These are phyloP conservation scores for Rubus idaeus DNA, from an alignment of 306 rosid genomes.

Conservation along the genomic window DNA sequence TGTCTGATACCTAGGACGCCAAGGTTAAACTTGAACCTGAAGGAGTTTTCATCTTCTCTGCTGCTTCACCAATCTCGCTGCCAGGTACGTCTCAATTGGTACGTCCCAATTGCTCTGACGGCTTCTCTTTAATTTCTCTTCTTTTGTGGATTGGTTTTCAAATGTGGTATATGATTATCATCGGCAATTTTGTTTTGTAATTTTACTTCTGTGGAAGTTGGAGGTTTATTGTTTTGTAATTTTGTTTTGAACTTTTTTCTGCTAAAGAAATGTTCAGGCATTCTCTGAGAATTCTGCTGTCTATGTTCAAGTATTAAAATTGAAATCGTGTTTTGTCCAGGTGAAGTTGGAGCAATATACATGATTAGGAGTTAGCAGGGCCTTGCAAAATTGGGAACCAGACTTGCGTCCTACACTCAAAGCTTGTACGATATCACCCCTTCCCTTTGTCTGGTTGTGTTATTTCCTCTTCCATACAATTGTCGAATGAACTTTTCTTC, in stretches of 20 bases:
- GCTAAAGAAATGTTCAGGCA: background rate
- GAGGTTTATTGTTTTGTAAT: too few relatives aligned
- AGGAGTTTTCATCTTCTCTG: slow-evolving; percentile 70
- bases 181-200: too few relatives aligned
- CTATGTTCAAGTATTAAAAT: background rate
- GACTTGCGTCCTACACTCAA: slow-evolving; percentile 75
- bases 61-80: background rate
- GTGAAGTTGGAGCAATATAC: slow-evolving; percentile 99
- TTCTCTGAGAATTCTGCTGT: background rate
- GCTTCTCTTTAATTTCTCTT: too few relatives aligned
- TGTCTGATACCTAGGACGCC: too few relatives aligned
- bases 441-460: too few relatives aligned
- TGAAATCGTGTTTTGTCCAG: slow-evolving; percentile 36
- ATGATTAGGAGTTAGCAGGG: slow-evolving; percentile 83
- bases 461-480: too few relatives aligned
- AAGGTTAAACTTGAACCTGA: slow-evolving; percentile 89
- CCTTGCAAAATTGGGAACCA: slow-evolving; percentile 98
- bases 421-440: slow-evolving; percentile 45
- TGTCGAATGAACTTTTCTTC: background rate
- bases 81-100: too few relatives aligned
- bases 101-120: too few relatives aligned
- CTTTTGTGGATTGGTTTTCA: too few relatives aligned
- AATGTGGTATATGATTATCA: too few relatives aligned
- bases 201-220: too few relatives aligned
- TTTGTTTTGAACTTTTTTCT: too few relatives aligned